Percentiles rank a stretch among this genome's conserved stretches.
Conservation (phyloP, 768 basidiomycete genomes). For the Lepiota venenata region DNA sequence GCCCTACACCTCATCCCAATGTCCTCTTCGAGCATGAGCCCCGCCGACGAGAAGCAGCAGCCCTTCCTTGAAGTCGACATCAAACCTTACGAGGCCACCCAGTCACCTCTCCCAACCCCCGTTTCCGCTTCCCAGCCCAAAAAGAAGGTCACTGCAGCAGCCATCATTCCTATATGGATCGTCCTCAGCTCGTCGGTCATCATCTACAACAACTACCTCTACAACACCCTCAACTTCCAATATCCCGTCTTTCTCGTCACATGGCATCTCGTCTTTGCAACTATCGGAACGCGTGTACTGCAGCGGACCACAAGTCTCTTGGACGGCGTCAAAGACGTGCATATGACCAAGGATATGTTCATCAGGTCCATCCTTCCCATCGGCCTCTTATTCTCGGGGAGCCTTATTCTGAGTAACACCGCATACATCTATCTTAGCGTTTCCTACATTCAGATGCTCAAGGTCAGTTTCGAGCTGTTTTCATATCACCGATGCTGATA, state of each 20-base stretch:
- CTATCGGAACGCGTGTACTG: conserved; percentile 83
- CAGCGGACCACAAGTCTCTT: conserved; percentile 79
- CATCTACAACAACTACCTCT: conserved; percentile 93
- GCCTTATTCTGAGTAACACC: conserved; percentile 86
- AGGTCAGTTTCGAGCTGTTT: conserved; percentile 40
- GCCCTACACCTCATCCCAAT: not conserved
- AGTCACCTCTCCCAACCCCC: conserved; percentile 53
- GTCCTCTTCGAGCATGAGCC: conserved; percentile 12
- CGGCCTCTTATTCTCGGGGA: conserved; percentile 89
- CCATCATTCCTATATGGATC: conserved; percentile 93
- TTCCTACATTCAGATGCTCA: conserved; percentile 96
- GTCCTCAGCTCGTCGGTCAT: conserved; percentile 85
- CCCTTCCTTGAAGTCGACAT: conserved; percentile 13
- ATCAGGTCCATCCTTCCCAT: conserved; percentile 88
- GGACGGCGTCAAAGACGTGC: conserved; percentile 75
- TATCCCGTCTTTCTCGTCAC: conserved; percentile 94
- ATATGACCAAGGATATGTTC: conserved; percentile 78
- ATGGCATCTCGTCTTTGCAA: conserved; percentile 75
- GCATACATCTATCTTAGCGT: conserved; percentile 91
- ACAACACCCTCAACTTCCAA: conserved; percentile 79
- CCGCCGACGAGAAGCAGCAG: conserved; percentile 25
- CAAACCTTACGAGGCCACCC: conserved; percentile 12
- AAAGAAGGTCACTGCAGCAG: conserved; percentile 55
- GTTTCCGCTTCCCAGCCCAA: conserved; percentile 39
- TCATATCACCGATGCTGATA: not conserved